Evolutionary conservation across 2,329 filamentous ascomycete genomes (phyloP).

Genomic region (Colletotrichum spaethianum): DNA sequence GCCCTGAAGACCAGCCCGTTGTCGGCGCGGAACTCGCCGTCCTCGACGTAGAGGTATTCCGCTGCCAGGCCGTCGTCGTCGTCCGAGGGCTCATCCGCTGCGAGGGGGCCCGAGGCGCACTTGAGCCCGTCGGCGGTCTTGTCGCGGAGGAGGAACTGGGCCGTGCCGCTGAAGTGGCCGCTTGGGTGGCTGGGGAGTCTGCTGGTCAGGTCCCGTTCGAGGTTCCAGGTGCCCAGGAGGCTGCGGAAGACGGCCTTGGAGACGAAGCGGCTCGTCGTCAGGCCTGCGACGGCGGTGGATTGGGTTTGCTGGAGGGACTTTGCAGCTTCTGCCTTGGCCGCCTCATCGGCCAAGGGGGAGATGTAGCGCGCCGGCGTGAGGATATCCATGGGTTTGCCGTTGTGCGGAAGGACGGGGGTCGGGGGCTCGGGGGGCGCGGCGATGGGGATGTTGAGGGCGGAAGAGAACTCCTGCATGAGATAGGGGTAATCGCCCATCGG

Average conservation of each 20-base stretch:
- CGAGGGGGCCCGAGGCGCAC: slow-evolving; percentile 45
- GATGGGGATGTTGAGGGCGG: slow-evolving; percentile 68
- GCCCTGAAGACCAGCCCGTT: slow-evolving; percentile 71
- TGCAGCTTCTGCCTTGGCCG: slow-evolving; percentile 56
- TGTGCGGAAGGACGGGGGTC: slow-evolving; percentile 57
- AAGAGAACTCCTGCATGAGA: slow-evolving; percentile 79
- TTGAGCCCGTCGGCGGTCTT: slow-evolving; percentile 69
- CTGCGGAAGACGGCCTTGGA: slow-evolving; percentile 78
- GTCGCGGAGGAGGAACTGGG: slow-evolving; percentile 73
- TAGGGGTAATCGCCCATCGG: slow-evolving; percentile 88
- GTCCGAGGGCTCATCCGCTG: slow-evolving; percentile 23
- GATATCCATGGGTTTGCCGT: slow-evolving; percentile 64
- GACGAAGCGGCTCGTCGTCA: slow-evolving; percentile 66
- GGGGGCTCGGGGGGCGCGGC: slow-evolving; percentile 49
- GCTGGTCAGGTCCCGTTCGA: slow-evolving; percentile 71
- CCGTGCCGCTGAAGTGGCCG: slow-evolving; percentile 75
- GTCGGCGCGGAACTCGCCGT: slow-evolving; percentile 74
- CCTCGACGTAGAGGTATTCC: slow-evolving; percentile 79
- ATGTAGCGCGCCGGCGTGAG: slow-evolving; percentile 71
- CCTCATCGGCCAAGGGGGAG: slow-evolving; percentile 52
- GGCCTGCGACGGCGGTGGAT: slow-evolving; percentile 56
- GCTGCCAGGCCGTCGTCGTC: slow-evolving; percentile 53
- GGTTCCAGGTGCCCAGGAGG: slow-evolving; percentile 78
- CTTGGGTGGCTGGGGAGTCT: slow-evolving; percentile 71
- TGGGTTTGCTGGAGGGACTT: slow-evolving; percentile 63